phyloP scores from a whole-genome alignment of 768 basidiomycete species.

The Auriscalpium microsporum region DNA sequence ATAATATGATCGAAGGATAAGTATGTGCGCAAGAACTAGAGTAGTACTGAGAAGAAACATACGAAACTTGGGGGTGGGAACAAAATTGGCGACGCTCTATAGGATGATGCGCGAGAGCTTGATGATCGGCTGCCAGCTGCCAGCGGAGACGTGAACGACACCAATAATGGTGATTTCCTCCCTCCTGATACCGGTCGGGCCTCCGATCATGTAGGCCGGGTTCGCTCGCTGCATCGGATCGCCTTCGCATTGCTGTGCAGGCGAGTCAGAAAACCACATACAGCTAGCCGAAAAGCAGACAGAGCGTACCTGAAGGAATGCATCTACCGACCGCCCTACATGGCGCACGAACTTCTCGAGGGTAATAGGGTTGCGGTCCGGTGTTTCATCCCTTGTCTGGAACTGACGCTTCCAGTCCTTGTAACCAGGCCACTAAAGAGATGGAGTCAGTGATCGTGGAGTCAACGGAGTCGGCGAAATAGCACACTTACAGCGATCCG shows the following conservation, averaged over 20 bases:
- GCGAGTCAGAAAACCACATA: no score
- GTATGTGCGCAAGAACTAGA: no score
- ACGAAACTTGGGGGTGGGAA: no score
- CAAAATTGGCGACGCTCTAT: background rate
- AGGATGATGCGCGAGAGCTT: slow-evolving; percentile 1
- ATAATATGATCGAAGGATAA: no score
- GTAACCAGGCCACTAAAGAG: slow-evolving; percentile 13
- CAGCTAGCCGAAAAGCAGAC: no score
- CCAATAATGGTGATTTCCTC: slow-evolving; percentile 11
- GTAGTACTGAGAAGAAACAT: no score
- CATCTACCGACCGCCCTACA: slow-evolving; percentile 13
- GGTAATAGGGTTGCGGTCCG: slow-evolving; percentile 11
- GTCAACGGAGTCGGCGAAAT: no score
- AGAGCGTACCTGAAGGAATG: slow-evolving; percentile 9
- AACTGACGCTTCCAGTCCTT: slow-evolving; percentile 15
- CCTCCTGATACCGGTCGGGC: slow-evolving; percentile 5
- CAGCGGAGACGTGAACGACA: slow-evolving; percentile 13
- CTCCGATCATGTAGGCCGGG: slow-evolving; percentile 12
- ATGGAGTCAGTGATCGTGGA: background rate
- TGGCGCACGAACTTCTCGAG: slow-evolving; percentile 12
- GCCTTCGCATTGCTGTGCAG: slow-evolving; percentile 2
- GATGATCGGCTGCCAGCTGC: slow-evolving; percentile 16
- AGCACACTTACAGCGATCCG: slow-evolving; percentile 9
- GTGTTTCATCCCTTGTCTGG: slow-evolving; percentile 14
- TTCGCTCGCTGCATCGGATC: slow-evolving; percentile 5